A percentile compares a stretch with the other conserved stretches of the same genome.
Evolutionary conservation across 129 eudicot species (phyloP).

Genomic region (Flaveria trinervia): DNA sequence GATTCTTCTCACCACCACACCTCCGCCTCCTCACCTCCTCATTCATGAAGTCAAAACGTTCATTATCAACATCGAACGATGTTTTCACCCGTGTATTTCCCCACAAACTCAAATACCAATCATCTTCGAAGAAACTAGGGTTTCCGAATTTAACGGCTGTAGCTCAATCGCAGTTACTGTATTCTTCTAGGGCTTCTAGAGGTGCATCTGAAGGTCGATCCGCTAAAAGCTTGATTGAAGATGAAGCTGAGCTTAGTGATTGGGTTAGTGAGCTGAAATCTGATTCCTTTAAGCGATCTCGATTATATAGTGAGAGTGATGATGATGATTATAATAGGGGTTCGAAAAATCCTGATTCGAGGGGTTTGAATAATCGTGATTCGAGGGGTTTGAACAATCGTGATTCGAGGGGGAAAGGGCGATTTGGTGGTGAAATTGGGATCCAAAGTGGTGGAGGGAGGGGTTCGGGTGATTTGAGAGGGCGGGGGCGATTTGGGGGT

Average conservation of each 20-base stretch:
- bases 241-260: slow-evolving; percentile 84
- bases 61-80: slow-evolving; percentile 28
- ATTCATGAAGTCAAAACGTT: slow-evolving; percentile 33
- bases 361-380: slow-evolving; percentile 18
- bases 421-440: neutral
- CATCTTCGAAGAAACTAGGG: slow-evolving; percentile 26
- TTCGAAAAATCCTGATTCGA: slow-evolving; percentile 34
- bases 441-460: slow-evolving; percentile 12
- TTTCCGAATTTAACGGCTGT: slow-evolving; percentile 18
- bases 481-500: slow-evolving; percentile 27
- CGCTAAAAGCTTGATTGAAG: slow-evolving; percentile 73
- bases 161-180: slow-evolving; percentile 1
- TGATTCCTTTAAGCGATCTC: slow-evolving; percentile 43
- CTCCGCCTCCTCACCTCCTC: slow-evolving; percentile 48
- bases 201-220: slow-evolving; percentile 38
- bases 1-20: slow-evolving; percentile 40
- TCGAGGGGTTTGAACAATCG: slow-evolving; percentile 19
- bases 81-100: slow-evolving; percentile 64
- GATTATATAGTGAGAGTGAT: slow-evolving; percentile 51
- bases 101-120: slow-evolving; percentile 60
- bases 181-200: slow-evolving; percentile 26
- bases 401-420: slow-evolving; percentile 23
- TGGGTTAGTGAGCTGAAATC: slow-evolving; percentile 89
- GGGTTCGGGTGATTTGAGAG: slow-evolving; percentile 14
- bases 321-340: slow-evolving; percentile 21